Evolutionary conservation across 495 filamentous ascomycete genomes (phyloP), one percentile per base, ranked within the genome.

Genomic region (Penicillium angulare): DNA sequence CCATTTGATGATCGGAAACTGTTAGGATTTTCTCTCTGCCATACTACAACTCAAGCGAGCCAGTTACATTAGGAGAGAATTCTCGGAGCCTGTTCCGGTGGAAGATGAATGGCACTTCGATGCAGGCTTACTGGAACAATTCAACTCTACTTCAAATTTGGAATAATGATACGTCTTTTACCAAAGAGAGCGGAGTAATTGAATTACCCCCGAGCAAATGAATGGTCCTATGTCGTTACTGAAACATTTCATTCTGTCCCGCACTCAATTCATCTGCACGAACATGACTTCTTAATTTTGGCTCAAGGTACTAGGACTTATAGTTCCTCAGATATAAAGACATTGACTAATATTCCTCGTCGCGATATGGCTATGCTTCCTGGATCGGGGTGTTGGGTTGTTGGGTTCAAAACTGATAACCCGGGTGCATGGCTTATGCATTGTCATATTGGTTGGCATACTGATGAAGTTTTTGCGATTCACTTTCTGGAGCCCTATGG

Each of bases 151-250:
- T 52, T 5, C 61, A 62, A 42, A 26, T 60, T 0, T 56, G 39
- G 24, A 49, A 57, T 2, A 36, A 41, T 12, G 36, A 34, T 8
- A 48, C 41, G 0, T 17, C 49, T 6, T 64, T 49, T 39, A 20
- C 41, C 0, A 32, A 29, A 0, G 20, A 41, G 1, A 53, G 50
- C 8, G 50, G 50, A 1, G 39, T 55, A 1, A 55, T 55, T 26
- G 46, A 34, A 35, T 27, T 55, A 12, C 56, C 50, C n/a, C 15
- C 76, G 84, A 52, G 80, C 80, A 13, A 75, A 85, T 51, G 78
- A 86, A 51, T 85, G 85, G 63, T 75, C 61, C 39, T 56, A 85
- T 7, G 61, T 86, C 8, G 68, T 65, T 2, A 72, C 81, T 47
- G 70, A 63, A 21, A 55, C 55, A 3, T 49, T 24, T 18, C 20